Base-by-base conservation (phyloP, 345 rosid genomes). In the Clausena lansium region DNA sequence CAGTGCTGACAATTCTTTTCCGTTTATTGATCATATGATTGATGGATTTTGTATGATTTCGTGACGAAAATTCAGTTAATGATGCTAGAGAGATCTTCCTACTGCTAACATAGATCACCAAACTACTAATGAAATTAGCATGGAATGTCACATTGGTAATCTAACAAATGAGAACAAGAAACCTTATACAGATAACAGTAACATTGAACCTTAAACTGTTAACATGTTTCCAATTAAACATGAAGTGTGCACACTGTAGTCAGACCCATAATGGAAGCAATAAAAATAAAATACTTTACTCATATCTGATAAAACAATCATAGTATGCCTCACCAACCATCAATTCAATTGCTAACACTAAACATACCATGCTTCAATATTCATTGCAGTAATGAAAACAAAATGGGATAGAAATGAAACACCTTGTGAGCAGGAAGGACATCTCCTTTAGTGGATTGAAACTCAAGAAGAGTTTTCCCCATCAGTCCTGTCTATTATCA, bases 381-480 rank as follows among this genome's bases (percentile, higher is more conserved):
- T 9, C 33, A 58, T 60, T 28, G 55, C 19, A 55, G 57, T n/a
- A 22, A 8, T 6, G 52, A 4, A 41, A 73, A 60, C 54, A 38
- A 2, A 36, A 39, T 30, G 65, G 15, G 17, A 22, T 30, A 62
- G 6, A 13, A 17, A 41, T 41, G 10, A 22, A 32, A 76, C 64
- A 91, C 93, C 94, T 89, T 96, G 82, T 94, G 99, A 81, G 98
- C 86, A 77, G 99, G 99, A 81, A 96, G 95, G 77, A 94, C 97
- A 78, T 94, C 99, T 65, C 94, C 98, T 81, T 94, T 94, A 32
- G 86, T 91, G 2, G 99, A 96, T 81, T 94, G 97, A 67, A 96
- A 91, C 80, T 94, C 98, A 28, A 94, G 83, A n/a, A 95, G 92
- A 24, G 91, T 83, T 81, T 94, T 94, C 28, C 98, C 99, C 98